Base-by-base conservation (phyloP, 2,329 filamentous ascomycete species). In the Penicillium nordicum region DNA sequence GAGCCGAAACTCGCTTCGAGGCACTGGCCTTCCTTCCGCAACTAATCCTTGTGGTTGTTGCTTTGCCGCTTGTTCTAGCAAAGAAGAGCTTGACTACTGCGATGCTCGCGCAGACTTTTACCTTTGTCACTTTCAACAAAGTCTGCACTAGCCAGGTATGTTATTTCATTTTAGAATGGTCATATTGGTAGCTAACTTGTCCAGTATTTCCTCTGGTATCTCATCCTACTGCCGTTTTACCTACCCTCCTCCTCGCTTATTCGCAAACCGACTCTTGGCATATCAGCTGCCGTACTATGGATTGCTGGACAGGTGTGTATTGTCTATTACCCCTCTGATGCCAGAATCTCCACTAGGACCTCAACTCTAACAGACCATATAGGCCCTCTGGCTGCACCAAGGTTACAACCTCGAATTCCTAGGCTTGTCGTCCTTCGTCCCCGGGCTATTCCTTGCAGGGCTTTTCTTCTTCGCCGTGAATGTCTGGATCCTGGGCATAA, bases 151-250 rank as follows among this genome's bases (percentile, higher is more conserved):
- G 92, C 69, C 93, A 97, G 83, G 91, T 94, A 82, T 61, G 82
- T 70, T 14, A 51, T 30, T 16, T 36, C 50, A 30, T 30, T 30
- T 10, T 18, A 21, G 18, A 8, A 41, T 50, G 48, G 25, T 32
- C 30, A 29, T n/a, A 34, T 43, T 32, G 14, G 45, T 25, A 16
- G 32, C 36, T 50, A 49, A 34, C 57, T 8, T 21, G 12, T n/a
- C 7, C 29, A 96, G 91, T 99, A 99, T 73, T 99, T 99, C 74
- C 83, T 99, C 48, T 99, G 94, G 94, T 97, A 99, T 75, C 87
- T 97, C 75, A 85, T 97, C 62, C 90, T 99, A 65, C 79, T 97
- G 3, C 94, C 94, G 0, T 87, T 97, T 48, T 96, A 97, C 71
- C 86, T 99, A 0, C 92, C 93, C 0, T 77, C 77, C 37, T 97